A percentile compares a stretch with the other conserved stretches of the same genome.
Conservation (phyloP, 441 rosid species). For the Cnidoscolus chayamansa region DNA sequence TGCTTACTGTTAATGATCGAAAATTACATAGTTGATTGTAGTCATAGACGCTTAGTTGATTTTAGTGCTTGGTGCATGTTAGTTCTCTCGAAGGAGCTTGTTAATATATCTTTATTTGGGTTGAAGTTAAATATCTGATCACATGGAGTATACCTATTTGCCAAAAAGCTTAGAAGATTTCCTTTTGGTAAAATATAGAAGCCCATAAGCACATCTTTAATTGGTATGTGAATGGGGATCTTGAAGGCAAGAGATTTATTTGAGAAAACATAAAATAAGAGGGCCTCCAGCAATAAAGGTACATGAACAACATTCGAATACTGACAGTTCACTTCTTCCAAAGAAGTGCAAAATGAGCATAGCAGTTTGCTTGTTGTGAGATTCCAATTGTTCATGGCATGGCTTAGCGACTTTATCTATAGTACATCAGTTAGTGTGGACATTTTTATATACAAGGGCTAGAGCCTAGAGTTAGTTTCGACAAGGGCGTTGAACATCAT, state of each 20-base stretch:
- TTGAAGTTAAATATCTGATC: not conserved
- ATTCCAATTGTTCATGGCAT: not conserved
- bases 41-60: not conserved
- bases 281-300: not conserved
- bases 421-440: not conserved
- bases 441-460: not conserved
- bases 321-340: not conserved
- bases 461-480: not conserved
- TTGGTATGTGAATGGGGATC: constrained; percentile 1
- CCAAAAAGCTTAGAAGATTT: not conserved
- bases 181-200: not conserved
- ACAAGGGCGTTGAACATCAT: not conserved
- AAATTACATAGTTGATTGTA: not conserved
- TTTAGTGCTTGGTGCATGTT: not conserved
- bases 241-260: not conserved
- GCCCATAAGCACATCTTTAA: not conserved
- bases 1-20: not conserved
- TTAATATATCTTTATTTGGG: too few relatives aligned
- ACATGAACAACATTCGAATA: not conserved
- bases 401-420: not conserved
- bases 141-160: not conserved
- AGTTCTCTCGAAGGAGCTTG: not conserved
- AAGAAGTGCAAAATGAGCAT: not conserved
- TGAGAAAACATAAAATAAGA: not conserved
- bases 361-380: not conserved